A percentile compares a stretch with the other conserved stretches of the same genome.
phyloP scores from a whole-genome alignment of 352 stramenopile genomes.

The Phytophthora aleatoria region DNA sequence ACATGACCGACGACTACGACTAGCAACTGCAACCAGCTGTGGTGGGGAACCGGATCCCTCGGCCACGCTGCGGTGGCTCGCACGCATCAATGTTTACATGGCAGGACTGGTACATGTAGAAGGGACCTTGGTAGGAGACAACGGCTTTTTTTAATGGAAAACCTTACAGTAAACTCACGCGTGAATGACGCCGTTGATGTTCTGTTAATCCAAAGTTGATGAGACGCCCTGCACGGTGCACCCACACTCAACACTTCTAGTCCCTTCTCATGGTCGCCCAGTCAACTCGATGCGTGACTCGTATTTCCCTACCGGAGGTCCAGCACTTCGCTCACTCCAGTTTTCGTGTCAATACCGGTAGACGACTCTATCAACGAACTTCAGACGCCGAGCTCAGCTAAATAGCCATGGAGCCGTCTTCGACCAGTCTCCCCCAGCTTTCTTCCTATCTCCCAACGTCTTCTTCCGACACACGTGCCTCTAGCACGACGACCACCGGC shows the following conservation, averaged over 20 bases:
- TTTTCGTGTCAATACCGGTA: neutral
- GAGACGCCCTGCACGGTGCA: slow-evolving; percentile 17
- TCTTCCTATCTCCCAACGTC: slow-evolving; percentile 27
- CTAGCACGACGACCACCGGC: slow-evolving; percentile 13
- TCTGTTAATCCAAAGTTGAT: slow-evolving; percentile 18
- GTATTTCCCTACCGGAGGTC: slow-evolving; percentile 12
- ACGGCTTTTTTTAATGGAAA: neutral
- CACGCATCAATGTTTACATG: slow-evolving; percentile 31
- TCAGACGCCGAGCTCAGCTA: neutral
- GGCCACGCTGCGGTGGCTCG: slow-evolving; percentile 8
- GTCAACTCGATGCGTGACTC: slow-evolving; percentile 28
- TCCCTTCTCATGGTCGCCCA: slow-evolving; percentile 20
- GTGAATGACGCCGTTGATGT: slow-evolving; percentile 10
- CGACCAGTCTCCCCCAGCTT: slow-evolving; percentile 20
- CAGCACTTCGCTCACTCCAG: slow-evolving; percentile 20
- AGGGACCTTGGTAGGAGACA: slow-evolving; percentile 11
- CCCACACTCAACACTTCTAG: slow-evolving; percentile 1
- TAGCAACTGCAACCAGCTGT: slow-evolving; percentile 34
- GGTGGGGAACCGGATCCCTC: slow-evolving; percentile 16
- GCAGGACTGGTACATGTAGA: slow-evolving; percentile 2
- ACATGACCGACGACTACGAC: slow-evolving; percentile 10
- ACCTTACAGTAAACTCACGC: slow-evolving; percentile 21
- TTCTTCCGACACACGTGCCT: slow-evolving; percentile 15
- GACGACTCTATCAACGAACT: neutral
- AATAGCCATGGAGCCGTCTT: slow-evolving; percentile 18